These are phyloP conservation scores for Magnaporthiopsis rhizophila DNA, from an alignment of 2,329 filamentous ascomycete species.

Conservation along the genomic window DNA sequence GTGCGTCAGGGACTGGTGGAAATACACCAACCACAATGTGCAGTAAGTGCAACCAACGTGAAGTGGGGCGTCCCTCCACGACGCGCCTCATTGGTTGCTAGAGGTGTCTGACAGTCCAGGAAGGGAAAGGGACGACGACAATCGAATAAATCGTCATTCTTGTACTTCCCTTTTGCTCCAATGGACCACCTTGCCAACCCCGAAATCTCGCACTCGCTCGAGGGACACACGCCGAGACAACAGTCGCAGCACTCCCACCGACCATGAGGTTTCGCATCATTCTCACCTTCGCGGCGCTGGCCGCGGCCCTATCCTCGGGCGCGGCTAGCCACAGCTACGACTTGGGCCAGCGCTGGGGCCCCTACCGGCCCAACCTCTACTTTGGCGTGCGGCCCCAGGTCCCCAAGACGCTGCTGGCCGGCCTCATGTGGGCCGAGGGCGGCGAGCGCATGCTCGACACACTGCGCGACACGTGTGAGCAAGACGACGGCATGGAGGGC, in stretches of 20 bases:
- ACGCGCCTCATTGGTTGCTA: background rate
- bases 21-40: no score
- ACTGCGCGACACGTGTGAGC: constrained; percentile 57
- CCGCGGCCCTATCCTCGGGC: background rate
- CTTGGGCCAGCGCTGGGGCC: constrained; percentile 55
- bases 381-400: constrained; percentile 82
- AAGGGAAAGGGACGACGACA: no score
- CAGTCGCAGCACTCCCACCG: background rate
- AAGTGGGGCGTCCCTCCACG: background rate
- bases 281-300: background rate
- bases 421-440: constrained; percentile 76
- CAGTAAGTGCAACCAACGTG: background rate
- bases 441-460: constrained; percentile 20
- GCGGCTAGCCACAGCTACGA: background rate
- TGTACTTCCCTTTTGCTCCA: no score
- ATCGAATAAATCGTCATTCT: no score
- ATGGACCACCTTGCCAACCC: no score
- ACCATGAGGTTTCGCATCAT: background rate
- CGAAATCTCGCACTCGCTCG: no score
- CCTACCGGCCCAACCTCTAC: constrained; percentile 87
- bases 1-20: no score
- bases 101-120: no score
- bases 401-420: constrained; percentile 69
- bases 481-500: constrained; percentile 59
- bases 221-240: no score